These are phyloP conservation scores for Cornus florida DNA, from an alignment of 148 eudicot genomes.

Conservation along the genomic window DNA sequence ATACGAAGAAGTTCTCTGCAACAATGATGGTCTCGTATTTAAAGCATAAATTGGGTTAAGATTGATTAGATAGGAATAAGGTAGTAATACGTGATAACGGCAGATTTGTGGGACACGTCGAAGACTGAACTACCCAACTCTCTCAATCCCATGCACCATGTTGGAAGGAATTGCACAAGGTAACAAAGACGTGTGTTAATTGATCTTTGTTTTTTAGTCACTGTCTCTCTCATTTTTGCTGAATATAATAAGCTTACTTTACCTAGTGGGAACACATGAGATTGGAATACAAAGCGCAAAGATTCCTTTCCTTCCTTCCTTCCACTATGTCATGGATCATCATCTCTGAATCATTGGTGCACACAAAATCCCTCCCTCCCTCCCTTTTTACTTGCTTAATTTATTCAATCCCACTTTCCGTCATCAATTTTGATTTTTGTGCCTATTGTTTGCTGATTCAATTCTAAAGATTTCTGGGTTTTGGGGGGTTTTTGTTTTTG, in stretches of 20 bases:
- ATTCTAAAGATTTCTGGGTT: not conserved
- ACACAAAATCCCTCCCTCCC: not conserved
- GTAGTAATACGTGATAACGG: not conserved
- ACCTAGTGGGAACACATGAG: constrained; percentile 11
- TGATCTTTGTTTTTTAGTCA: constrained; percentile 4
- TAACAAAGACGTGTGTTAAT: constrained; percentile 33
- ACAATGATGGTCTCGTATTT: no score
- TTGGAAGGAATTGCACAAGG: constrained; percentile 27
- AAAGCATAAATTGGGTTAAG: no score
- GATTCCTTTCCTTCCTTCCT: constrained; percentile 25
- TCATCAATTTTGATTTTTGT: not conserved
- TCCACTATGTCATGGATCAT: constrained; percentile 17
- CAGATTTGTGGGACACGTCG: not conserved
- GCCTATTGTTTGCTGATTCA: constrained; percentile 9
- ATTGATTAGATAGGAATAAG: no score
- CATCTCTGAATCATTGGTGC: constrained; percentile 17
- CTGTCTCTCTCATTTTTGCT: not conserved
- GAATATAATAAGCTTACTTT: not conserved
- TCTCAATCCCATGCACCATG: constrained; percentile 9
- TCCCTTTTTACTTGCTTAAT: not conserved
- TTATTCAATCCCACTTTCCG: constrained; percentile 1
- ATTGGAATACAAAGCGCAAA: constrained; percentile 6
- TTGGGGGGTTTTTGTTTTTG: not conserved
- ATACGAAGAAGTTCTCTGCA: no score
- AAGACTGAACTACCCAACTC: not conserved